These are phyloP conservation scores for Lasiosphaeria hispida DNA, from an alignment of 495 filamentous ascomycete genomes.

Conservation along the genomic window DNA sequence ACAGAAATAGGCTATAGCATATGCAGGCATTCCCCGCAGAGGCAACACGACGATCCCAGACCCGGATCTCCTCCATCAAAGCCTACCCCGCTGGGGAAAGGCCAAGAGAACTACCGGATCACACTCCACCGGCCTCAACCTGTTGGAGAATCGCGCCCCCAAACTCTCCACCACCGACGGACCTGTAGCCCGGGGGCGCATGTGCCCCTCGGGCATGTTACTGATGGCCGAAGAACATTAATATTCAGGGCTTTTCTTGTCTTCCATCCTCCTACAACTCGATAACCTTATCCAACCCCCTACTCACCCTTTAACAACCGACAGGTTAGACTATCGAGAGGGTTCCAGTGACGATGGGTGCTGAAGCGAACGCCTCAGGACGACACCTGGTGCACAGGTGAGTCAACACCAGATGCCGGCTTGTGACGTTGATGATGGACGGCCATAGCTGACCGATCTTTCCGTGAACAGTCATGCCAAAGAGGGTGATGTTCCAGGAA, in stretches of 20 bases:
- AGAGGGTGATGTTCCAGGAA: slow-evolving; percentile 57
- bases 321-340: too few species aligned
- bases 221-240: not conserved
- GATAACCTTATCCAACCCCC: too few species aligned
- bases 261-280: not conserved
- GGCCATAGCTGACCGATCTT: not conserved
- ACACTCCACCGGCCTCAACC: not conserved
- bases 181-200: not conserved
- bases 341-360: not conserved
- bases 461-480: slow-evolving; percentile 51
- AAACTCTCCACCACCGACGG: not conserved
- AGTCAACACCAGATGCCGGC: too few species aligned
- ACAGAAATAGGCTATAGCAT: too few species aligned
- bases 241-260: not conserved
- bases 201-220: not conserved
- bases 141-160: not conserved
- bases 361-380: not conserved
- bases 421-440: not conserved
- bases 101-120: slow-evolving; percentile 1
- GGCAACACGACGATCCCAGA: too few species aligned
- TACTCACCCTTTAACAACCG: too few species aligned
- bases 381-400: slow-evolving; percentile 2
- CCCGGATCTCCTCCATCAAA: not conserved
- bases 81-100: slow-evolving; percentile 1
- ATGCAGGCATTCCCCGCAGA: too few species aligned